A percentile compares a stretch with the other conserved stretches of the same genome.
These are phyloP conservation scores for Podila epicladia DNA, from an alignment of 192 early-diverging fungal species.

Conservation along the genomic window DNA sequence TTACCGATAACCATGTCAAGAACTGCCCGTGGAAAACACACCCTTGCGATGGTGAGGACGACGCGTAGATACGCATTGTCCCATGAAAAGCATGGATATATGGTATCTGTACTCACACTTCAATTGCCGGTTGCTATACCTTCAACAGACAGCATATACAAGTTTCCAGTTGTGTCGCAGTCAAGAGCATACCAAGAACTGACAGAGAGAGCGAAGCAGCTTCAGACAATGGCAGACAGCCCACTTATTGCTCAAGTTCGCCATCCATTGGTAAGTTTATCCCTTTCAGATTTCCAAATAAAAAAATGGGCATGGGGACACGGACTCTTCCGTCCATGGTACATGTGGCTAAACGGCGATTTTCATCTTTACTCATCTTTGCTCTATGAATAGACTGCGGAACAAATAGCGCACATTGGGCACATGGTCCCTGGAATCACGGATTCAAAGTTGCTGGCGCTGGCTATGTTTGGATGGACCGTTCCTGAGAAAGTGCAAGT, in stretches of 20 bases:
- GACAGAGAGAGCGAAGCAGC: conserved; percentile 8
- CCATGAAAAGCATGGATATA: neutral
- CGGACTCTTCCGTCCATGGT: no score
- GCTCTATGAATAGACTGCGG: conserved; percentile 3
- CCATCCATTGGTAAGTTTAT: conserved; percentile 35
- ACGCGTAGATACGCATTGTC: neutral
- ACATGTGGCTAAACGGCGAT: no score
- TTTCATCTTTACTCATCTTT: neutral
- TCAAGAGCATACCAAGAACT: conserved; percentile 26
- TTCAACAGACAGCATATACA: conserved; percentile 36
- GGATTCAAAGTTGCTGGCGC: conserved; percentile 6
- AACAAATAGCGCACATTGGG: conserved; percentile 2
- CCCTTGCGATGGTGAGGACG: conserved; percentile 31
- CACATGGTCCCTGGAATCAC: neutral
- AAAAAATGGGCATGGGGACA: no score
- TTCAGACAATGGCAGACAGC: conserved; percentile 5
- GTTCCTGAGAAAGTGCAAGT: conserved; percentile 1
- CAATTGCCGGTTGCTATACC: no score
- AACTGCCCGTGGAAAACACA: conserved; percentile 44
- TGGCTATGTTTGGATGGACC: conserved; percentile 36
- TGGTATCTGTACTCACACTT: neutral
- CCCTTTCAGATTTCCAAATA: neutral
- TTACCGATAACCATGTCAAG: conserved; percentile 20
- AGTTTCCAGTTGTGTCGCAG: conserved; percentile 29
- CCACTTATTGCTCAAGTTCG: conserved; percentile 8